Evolutionary conservation across 1,284 basidiomycete genomes (phyloP).

Genomic region (Hemileia vastatrix): DNA sequence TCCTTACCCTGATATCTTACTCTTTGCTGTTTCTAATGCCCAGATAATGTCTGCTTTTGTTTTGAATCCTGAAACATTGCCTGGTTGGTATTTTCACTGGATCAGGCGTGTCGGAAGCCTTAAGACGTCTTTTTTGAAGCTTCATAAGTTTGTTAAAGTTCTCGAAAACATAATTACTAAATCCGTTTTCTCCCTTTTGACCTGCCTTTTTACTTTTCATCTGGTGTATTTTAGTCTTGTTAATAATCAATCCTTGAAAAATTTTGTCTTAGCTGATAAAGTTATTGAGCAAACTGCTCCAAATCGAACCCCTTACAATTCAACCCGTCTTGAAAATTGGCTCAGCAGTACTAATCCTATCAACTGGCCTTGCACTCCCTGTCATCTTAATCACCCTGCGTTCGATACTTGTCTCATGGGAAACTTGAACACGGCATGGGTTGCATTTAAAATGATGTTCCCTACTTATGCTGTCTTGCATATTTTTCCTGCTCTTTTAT

Average conservation of each 20-base stretch:
- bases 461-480: slow-evolving; percentile 22
- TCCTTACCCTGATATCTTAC: slow-evolving; percentile 10
- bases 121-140: slow-evolving; percentile 10
- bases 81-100: slow-evolving; percentile 23
- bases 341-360: slow-evolving; percentile 10
- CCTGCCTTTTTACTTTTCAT: no score
- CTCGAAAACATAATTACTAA: no score
- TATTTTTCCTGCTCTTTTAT: slow-evolving; percentile 19
- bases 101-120: slow-evolving; percentile 15
- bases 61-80: slow-evolving; percentile 13
- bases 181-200: no score
- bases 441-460: slow-evolving; percentile 20
- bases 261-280: slow-evolving; percentile 1
- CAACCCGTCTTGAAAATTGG: slow-evolving; percentile 8
- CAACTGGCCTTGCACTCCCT: slow-evolving; percentile 7
- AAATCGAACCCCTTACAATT: not conserved
- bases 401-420: slow-evolving; percentile 17
- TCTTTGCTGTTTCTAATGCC: slow-evolving; percentile 23
- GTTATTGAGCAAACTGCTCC: slow-evolving; percentile 3
- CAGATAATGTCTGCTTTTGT: slow-evolving; percentile 24
- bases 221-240: no score
- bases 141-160: no score
- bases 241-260: not conserved
- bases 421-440: slow-evolving; percentile 8
- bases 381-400: slow-evolving; percentile 19